Base-by-base conservation (phyloP, 2,329 filamentous ascomycete genomes). In the Trichoderma simmonsii region DNA sequence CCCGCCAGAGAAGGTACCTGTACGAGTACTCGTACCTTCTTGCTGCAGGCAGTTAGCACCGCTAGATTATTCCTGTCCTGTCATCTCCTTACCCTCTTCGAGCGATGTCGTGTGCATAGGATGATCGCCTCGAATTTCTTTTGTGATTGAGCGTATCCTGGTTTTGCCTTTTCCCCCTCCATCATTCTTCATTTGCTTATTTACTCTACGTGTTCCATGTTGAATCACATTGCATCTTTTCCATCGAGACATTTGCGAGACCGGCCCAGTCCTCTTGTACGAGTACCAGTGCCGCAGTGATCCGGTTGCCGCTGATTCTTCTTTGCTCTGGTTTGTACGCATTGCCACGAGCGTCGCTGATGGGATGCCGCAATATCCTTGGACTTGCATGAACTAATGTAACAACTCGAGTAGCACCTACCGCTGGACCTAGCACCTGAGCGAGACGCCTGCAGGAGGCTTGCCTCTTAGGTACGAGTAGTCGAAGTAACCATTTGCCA, bases 351-450 rank as follows among this genome's bases (percentile, higher is more conserved):
- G 64, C 30, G 51, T 64, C 69, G 24, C 59, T 62, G 34, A 71
- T 59, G 36, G 54, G 62, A 65, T 65, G 34, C 36, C 62, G 63
- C 56, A 56, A 71, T 54, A 67, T 71, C 63, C 62, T 65, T 67
- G 62, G 51, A 65, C 70, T 48, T 71, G 70, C 70, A 71, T 67
- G 68, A 71, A 71, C 60, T 71, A 71, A 71, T 57, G 65, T 68
- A 68, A 66, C 63, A 66, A 68, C 65, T 68, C 32, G 65, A 30
- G 65, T 68, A 67, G 65, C 28, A 68, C 26, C 51, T 68, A 68
- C 65, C 26, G 54, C 59, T 32, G 57, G 32, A 71, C 59, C 59
- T 48, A 71, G 68, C 28, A 54, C 48, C 63, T 56, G 56, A 68
- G 63, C 36, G 21, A 56, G 60, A 34, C 63, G 39, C 36, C 59